Evolutionary conservation across 768 basidiomycete species (phyloP).

Genomic region (Cystobasidiopsis lactophilus): DNA sequence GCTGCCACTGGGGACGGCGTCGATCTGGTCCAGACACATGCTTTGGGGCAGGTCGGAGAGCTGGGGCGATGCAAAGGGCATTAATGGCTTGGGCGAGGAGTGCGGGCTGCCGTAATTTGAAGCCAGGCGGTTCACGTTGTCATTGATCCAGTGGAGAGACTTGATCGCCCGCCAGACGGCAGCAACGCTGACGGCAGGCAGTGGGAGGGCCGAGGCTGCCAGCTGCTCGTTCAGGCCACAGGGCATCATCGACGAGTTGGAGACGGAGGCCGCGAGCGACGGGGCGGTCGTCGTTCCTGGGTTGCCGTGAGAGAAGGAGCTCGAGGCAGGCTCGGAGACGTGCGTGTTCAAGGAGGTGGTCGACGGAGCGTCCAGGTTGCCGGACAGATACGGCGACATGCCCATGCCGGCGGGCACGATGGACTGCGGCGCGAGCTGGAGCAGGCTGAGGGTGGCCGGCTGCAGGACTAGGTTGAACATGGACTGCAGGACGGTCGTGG

Average conservation of each 20-base stretch:
- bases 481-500: neutral
- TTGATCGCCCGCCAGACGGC: slow-evolving; percentile 18
- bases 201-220: slow-evolving; percentile 16
- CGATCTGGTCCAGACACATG: slow-evolving; percentile 3
- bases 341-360: slow-evolving; percentile 3
- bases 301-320: slow-evolving; percentile 9
- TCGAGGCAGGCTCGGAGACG: slow-evolving; percentile 6
- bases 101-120: slow-evolving; percentile 1
- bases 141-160: slow-evolving; percentile 18
- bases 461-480: neutral
- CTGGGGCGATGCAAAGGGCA: too few species aligned
- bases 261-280: slow-evolving; percentile 2
- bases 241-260: neutral
- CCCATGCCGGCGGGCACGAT: neutral
- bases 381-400: neutral
- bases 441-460: neutral
- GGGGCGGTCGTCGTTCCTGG: slow-evolving; percentile 12
- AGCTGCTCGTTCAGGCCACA: slow-evolving; percentile 16
- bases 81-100: neutral
- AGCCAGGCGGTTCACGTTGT: slow-evolving; percentile 13
- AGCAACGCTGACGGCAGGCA: slow-evolving; percentile 18
- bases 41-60: neutral
- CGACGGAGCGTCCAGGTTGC: neutral
- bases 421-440: slow-evolving; percentile 4
- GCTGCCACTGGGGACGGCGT: neutral